A percentile compares a stretch with the other conserved stretches of the same genome.
These are phyloP conservation scores for Melaleuca alternifolia DNA, from an alignment of 345 rosid genomes.

Conservation along the genomic window DNA sequence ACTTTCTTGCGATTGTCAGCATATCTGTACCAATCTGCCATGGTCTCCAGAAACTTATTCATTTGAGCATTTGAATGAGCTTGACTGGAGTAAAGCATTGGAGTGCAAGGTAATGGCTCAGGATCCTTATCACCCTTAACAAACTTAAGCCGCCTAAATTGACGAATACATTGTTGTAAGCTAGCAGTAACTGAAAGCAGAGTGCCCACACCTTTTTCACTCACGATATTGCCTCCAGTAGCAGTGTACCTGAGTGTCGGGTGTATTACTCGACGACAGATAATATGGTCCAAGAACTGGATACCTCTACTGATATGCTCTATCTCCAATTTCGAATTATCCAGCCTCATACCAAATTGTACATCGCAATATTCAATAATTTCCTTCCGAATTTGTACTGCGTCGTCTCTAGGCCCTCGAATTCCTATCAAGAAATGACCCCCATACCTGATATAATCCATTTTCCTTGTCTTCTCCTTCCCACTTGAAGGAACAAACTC, in stretches of 20 bases:
- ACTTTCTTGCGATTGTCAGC: slow-evolving; percentile 93
- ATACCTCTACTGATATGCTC: slow-evolving; percentile 82
- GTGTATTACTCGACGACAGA: slow-evolving; percentile 67
- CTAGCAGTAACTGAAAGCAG: slow-evolving; percentile 91
- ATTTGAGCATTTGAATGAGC: slow-evolving; percentile 93
- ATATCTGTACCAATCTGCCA: slow-evolving; percentile 96
- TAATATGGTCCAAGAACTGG: slow-evolving; percentile 86
- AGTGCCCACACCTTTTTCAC: slow-evolving; percentile 84
- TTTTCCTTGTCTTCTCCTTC: slow-evolving; percentile 80
- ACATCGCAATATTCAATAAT: slow-evolving; percentile 63
- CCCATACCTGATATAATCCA: slow-evolving; percentile 86
- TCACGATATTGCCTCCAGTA: slow-evolving; percentile 74
- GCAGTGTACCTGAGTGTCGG: slow-evolving; percentile 83
- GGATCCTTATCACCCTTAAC: slow-evolving; percentile 96
- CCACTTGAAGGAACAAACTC: slow-evolving; percentile 96
- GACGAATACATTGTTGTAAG: slow-evolving; percentile 74
- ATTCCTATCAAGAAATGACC: slow-evolving; percentile 87
- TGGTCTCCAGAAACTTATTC: slow-evolving; percentile 95
- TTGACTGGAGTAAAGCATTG: slow-evolving; percentile 95
- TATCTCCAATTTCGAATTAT: slow-evolving; percentile 67
- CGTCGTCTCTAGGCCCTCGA: slow-evolving; percentile 89
- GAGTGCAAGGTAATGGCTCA: slow-evolving; percentile 87
- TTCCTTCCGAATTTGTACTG: slow-evolving; percentile 52
- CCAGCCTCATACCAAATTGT: slow-evolving; percentile 50
- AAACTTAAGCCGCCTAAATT: slow-evolving; percentile 64